Evolutionary conservation across 805 yeast genomes (phyloP).

Genomic region (Yamadazyma scolyti): DNA sequence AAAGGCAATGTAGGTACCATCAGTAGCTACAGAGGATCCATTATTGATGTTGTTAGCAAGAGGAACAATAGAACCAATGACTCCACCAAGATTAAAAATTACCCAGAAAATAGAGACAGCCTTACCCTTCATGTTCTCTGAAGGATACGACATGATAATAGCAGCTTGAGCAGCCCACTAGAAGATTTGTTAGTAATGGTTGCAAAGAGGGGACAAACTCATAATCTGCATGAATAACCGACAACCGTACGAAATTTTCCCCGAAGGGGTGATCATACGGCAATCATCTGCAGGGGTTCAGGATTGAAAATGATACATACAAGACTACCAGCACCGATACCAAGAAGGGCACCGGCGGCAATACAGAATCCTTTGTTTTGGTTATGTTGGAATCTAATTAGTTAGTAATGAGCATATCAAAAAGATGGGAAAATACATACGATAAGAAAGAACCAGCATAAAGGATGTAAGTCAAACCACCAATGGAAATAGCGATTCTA

Average conservation of each 20-base stretch:
- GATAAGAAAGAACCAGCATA: constrained; percentile 51
- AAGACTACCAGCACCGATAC: constrained; percentile 50
- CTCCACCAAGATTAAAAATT: constrained; percentile 60
- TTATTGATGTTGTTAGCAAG: constrained; percentile 48
- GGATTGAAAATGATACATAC: no score
- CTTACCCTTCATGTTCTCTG: constrained; percentile 49
- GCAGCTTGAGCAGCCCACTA: constrained; percentile 64
- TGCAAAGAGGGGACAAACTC: no score
- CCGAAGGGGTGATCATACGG: no score
- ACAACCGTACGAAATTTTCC: no score
- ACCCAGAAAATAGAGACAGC: constrained; percentile 57
- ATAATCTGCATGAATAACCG: no score
- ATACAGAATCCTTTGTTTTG: constrained; percentile 49
- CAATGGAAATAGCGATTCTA: constrained; percentile 41
- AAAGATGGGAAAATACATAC: no score
- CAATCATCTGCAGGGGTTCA: no score
- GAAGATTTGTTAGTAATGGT: no score
- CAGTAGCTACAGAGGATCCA: constrained; percentile 33
- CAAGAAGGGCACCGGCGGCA: constrained; percentile 55
- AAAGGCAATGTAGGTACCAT: constrained; percentile 54
- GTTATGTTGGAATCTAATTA: constrained; percentile 39
- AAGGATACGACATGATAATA: constrained; percentile 54
- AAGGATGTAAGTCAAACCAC: constrained; percentile 54
- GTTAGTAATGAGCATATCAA: no score
- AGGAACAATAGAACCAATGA: constrained; percentile 57